Conservation (phyloP, 768 basidiomycete species). For the Chalciporus pseudorubinellus region DNA sequence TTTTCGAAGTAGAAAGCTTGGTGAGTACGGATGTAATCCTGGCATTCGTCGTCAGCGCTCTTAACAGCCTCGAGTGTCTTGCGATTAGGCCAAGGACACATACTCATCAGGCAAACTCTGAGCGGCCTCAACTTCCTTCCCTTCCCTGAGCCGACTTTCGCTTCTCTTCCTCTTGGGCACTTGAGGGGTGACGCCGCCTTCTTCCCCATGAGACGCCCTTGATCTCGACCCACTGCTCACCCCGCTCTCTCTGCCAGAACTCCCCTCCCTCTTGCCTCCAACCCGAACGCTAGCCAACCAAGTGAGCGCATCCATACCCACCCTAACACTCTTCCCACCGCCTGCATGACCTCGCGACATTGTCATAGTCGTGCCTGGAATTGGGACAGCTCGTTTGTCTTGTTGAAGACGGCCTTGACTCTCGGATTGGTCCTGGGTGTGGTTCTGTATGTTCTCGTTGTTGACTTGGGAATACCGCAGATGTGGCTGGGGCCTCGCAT, state of each 20-base stretch:
- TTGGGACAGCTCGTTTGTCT: slow-evolving; percentile 20
- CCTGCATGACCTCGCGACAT: slow-evolving; percentile 48
- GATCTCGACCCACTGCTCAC: slow-evolving; percentile 45
- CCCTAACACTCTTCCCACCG: slow-evolving; percentile 48
- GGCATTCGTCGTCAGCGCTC: slow-evolving; percentile 1
- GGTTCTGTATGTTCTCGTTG: slow-evolving; percentile 10
- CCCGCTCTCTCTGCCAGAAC: slow-evolving; percentile 52
- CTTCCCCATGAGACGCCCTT: slow-evolving; percentile 29
- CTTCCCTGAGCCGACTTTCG: slow-evolving; percentile 38
- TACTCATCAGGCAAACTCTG: slow-evolving; percentile 75
- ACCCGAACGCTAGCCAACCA: slow-evolving; percentile 78
- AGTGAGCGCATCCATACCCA: slow-evolving; percentile 68
- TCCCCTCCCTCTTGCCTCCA: slow-evolving; percentile 52
- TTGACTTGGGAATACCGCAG: slow-evolving; percentile 32
- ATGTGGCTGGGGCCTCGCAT: slow-evolving; percentile 23
- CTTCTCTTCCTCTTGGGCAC: slow-evolving; percentile 41
- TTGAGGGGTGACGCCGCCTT: slow-evolving; percentile 9
- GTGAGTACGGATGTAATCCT: slow-evolving; percentile 75
- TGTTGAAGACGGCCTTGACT: slow-evolving; percentile 9
- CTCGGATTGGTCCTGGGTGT: slow-evolving; percentile 14
- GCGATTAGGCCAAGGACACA: slow-evolving; percentile 18
- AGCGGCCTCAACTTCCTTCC: slow-evolving; percentile 34
- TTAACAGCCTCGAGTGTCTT: too few species aligned
- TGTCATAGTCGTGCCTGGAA: slow-evolving; percentile 32
- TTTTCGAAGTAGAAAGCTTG: slow-evolving; percentile 62